Evolutionary conservation across 148 eudicot species (phyloP).

Genomic region (Amaranthus palmeri): DNA sequence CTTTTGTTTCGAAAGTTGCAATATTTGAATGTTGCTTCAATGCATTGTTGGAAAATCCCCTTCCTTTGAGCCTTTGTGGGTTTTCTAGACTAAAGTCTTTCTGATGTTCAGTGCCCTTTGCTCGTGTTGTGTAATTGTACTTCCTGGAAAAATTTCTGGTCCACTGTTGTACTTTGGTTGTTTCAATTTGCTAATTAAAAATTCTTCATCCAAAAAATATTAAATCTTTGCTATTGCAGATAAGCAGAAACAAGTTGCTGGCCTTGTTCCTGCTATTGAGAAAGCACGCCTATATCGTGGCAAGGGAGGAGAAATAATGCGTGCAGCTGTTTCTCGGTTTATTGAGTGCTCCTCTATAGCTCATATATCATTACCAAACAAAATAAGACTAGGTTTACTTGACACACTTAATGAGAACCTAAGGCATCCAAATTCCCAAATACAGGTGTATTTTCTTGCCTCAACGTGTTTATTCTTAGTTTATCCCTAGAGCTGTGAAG

Average conservation of each 20-base stretch:
- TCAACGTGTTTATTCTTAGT: background rate
- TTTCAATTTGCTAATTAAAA: background rate
- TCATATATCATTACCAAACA: constrained; percentile 49
- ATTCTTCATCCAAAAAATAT: background rate
- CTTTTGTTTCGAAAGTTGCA: background rate
- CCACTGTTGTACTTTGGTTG: background rate
- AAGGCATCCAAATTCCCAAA: constrained; percentile 88
- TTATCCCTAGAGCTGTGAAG: background rate
- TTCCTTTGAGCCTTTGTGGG: background rate
- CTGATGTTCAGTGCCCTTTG: background rate
- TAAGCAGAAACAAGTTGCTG: constrained; percentile 76
- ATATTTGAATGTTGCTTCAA: background rate
- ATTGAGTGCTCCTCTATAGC: constrained; percentile 68
- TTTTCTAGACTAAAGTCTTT: background rate
- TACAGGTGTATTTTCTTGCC: constrained; percentile 52
- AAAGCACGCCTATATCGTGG: constrained; percentile 97
- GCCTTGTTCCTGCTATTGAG: constrained; percentile 86
- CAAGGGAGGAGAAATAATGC: constrained; percentile 99
- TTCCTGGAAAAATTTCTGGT: background rate
- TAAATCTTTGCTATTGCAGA: constrained; percentile 38
- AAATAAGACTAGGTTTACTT: constrained; percentile 64
- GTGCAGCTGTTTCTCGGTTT: constrained; percentile 88
- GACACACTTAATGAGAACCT: constrained; percentile 80
- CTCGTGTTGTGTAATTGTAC: background rate
- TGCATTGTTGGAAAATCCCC: background rate